Base-by-base conservation (phyloP, 1,284 basidiomycete genomes). In the Malassezia sp. region DNA sequence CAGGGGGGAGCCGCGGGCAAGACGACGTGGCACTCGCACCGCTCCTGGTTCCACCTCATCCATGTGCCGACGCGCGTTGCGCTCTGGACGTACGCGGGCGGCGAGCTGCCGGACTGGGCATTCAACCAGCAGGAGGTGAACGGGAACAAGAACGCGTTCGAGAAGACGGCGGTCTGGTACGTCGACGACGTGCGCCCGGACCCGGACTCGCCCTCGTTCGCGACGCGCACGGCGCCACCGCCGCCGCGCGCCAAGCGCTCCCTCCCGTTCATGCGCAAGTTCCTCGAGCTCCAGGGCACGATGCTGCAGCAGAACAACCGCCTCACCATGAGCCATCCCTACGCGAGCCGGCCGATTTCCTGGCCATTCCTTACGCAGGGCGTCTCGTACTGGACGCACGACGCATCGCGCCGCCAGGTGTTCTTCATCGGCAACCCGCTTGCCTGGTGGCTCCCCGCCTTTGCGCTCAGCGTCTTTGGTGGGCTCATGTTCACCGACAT, bases 301-400 rank as follows among this genome's bases (percentile, higher is more conserved):
- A 97, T 97, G 93, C 75, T 96, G 53, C 87, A 93, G 70, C 91
- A 97, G 74, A 99, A 99, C 66, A 86, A 89, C 10, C 90, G 88
- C 14, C 75, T 99, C 45, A 95, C 88, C 18, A 83, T 86, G 15
- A 84, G 82, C 10, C 93, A 99, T 70, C 93, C 93, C 30, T 99
- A 97, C 69, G 89, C 90, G 1, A 85, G 84, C 49, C 78, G 78
- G 11, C 90, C 93, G 1, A 83, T 95, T 73, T 90, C 93, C 69
- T 99, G 93, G 93, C 93, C 93, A 1, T 96, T 97, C 79, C 77
- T 90, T 38, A 73, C 95, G 26, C 84, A 77, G 53, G 93, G 93
- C 39, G 95, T 99, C 72, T 89, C 85, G 63, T 97, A 97, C 78
- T 99, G 93, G 93, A 96, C 91, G 1, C 52, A 56, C 60, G 81